phyloP scores from a whole-genome alignment of 2,329 filamentous ascomycete genomes.

The Apiospora phragmitis region DNA sequence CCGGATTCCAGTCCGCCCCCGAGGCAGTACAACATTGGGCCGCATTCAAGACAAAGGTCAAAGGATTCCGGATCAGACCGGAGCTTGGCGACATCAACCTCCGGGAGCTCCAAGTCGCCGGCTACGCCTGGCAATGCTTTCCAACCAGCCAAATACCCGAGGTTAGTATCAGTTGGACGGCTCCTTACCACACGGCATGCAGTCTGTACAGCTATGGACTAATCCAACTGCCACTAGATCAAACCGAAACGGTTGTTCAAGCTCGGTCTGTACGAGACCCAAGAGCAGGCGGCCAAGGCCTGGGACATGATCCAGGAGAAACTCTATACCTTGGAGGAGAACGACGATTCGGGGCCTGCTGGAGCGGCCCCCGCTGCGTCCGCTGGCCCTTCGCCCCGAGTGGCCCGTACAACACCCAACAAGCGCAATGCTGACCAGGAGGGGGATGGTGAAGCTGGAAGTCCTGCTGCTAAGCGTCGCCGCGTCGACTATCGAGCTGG shows the following conservation, averaged over 20 bases:
- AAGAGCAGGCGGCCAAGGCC: background rate
- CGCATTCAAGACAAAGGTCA: background rate
- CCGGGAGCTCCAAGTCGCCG: background rate
- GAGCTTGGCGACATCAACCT: background rate
- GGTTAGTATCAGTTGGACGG: background rate
- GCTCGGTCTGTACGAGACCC: background rate
- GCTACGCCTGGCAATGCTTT: background rate
- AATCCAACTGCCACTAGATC: background rate
- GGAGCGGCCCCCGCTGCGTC: background rate
- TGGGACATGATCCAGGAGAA: background rate
- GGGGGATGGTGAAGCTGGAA: background rate
- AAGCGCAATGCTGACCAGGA: background rate
- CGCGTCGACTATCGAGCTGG: background rate
- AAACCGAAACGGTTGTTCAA: background rate
- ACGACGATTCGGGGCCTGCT: background rate
- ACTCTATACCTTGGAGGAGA: background rate
- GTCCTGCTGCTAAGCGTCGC: background rate
- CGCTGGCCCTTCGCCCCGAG: too few relatives aligned
- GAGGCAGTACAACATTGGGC: background rate
- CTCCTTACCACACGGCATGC: background rate
- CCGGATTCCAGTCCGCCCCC: background rate
- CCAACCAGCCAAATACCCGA: background rate
- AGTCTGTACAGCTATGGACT: background rate
- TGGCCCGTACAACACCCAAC: background rate
- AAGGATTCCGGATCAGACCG: background rate